Percentiles rank a stretch among this genome's conserved stretches.
Conservation (phyloP, 2,329 filamentous ascomycete species). For the Pezicula radicicola region DNA sequence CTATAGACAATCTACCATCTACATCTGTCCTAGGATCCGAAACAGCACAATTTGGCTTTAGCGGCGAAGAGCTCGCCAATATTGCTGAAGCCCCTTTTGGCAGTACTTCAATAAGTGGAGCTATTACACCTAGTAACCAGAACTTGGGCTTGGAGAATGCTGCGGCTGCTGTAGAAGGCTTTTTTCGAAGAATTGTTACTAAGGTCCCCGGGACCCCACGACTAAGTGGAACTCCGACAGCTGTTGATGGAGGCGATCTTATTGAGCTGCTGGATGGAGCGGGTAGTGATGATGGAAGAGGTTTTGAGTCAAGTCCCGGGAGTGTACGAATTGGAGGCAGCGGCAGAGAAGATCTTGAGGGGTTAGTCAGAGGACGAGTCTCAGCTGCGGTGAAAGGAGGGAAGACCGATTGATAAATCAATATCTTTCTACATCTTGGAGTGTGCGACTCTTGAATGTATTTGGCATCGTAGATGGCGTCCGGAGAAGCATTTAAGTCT, state of each 20-base stretch:
- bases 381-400: constrained; percentile 8
- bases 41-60: constrained; percentile 52
- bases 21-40: constrained; percentile 63
- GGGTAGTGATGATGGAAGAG: constrained; percentile 49
- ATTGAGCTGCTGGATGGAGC: constrained; percentile 69
- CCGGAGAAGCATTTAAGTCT: too few species aligned
- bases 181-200: constrained; percentile 79
- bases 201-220: constrained; percentile 54
- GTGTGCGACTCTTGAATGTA: too few species aligned
- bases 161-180: constrained; percentile 83
- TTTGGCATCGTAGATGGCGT: too few species aligned
- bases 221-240: constrained; percentile 32
- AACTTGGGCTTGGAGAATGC: constrained; percentile 69
- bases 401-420: constrained; percentile 9
- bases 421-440: too few species aligned
- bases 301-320: constrained; percentile 24
- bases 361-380: constrained; percentile 9
- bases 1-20: constrained; percentile 64
- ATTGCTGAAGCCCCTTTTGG: constrained; percentile 38
- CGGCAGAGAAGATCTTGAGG: constrained; percentile 20
- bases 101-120: constrained; percentile 19
- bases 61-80: constrained; percentile 29
- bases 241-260: constrained; percentile 55
- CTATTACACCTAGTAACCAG: constrained; percentile 38
- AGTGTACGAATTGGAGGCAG: constrained; percentile 15